Base-by-base conservation (phyloP, 1,284 basidiomycete genomes). In the Microbotryomycetes sp. region DNA sequence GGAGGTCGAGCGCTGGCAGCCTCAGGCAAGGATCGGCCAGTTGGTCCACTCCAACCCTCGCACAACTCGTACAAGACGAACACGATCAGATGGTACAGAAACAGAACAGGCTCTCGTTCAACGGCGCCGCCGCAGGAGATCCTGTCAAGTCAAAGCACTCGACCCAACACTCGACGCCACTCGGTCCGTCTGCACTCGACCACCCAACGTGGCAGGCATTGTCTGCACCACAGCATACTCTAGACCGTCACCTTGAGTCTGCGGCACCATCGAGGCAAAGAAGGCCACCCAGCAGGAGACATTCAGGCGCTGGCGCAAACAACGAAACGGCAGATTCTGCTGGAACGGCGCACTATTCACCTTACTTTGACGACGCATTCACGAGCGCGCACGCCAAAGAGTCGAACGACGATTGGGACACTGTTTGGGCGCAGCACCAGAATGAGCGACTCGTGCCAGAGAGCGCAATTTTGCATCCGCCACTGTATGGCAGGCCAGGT, bases 401-500 rank as follows among this genome's bases (percentile, higher is more conserved):
- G 29, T 21, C 6, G 52, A 28, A 45, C 45, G 46, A 45, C n/a
- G 11, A 45, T 29, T 16, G 45, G 3, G 7, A 13, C 4, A 4
- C 4, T 2, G 45, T 13, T 41, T 21, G 41, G 45, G 31, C 7
- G 3, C 18, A 35, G 30, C 27, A 35, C n/a, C 27, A 30, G 5
- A 4, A 29, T n/a, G 4, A 15, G 4, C 9, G 51, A 23, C 27
- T 21, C 13, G 35, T 27, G 13, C 56, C 46, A 3, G 26, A 45
- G 46, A 47, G 53, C 23, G 48, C 56, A 7, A 5, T 52, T 9
- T 57, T 67, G 13, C 29, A 62, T 6, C 66, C 66, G 24, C 66
- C 66, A 9, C 55, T 61, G 24, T 67, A 65, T n/a, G 66, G 66
- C 18, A 27, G 61, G 3, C 63, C 66, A 0, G 41, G 27, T 1